Percentiles rank a stretch among this genome's conserved stretches.
Conservation (phyloP, 305 asterid species). For the Striga hermonthica region DNA sequence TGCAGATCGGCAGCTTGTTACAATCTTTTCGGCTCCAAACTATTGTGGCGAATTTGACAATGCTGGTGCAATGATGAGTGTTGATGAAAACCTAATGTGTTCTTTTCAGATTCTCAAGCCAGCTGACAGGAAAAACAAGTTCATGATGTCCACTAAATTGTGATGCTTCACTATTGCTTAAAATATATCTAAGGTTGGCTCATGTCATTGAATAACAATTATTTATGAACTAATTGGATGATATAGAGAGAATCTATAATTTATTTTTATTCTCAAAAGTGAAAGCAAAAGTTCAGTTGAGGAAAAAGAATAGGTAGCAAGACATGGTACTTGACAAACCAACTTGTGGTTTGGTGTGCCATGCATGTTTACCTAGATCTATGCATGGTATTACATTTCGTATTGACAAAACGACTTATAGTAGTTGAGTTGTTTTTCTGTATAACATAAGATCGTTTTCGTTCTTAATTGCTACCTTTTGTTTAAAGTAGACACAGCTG, state of each 20-base stretch:
- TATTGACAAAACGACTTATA: no score
- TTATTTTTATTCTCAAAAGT: no score
- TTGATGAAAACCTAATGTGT: slow-evolving; percentile 48
- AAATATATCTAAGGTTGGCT: slow-evolving; percentile 37
- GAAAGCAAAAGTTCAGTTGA: not conserved
- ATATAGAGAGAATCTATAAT: not conserved
- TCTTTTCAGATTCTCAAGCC: slow-evolving; percentile 58
- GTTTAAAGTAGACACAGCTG: no score
- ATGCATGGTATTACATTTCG: no score
- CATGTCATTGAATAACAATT: slow-evolving; percentile 19
- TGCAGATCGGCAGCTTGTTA: slow-evolving; percentile 61
- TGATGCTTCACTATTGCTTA: slow-evolving; percentile 35
- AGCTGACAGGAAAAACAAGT: slow-evolving; percentile 57
- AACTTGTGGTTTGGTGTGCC: not conserved
- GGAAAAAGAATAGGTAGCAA: not conserved
- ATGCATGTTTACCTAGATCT: no score
- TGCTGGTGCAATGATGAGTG: slow-evolving; percentile 59
- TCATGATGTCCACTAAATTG: slow-evolving; percentile 55
- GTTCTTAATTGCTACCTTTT: no score
- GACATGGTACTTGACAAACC: not conserved
- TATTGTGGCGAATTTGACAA: slow-evolving; percentile 57
- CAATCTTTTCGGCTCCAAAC: slow-evolving; percentile 51
- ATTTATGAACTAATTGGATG: not conserved
- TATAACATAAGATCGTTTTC: no score
- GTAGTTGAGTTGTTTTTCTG: no score